Percentiles rank a stretch among this genome's conserved stretches.
These are phyloP conservation scores for Fusarium sp. DNA, from an alignment of 2,329 filamentous ascomycete species.

Conservation along the genomic window DNA sequence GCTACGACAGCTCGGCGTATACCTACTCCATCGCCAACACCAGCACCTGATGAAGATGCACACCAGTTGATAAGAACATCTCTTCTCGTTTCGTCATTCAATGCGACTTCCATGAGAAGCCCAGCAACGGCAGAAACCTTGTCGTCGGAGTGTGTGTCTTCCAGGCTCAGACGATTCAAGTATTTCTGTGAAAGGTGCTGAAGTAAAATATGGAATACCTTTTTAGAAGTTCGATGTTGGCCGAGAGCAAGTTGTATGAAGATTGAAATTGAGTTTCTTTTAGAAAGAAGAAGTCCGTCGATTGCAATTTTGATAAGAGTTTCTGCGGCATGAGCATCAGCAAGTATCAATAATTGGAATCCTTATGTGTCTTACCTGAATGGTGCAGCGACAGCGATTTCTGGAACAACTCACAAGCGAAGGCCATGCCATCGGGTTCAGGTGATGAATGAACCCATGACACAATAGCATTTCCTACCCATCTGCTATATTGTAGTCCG, in stretches of 20 bases:
- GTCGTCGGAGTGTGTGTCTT: slow-evolving; percentile 45
- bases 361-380: slow-evolving; percentile 59
- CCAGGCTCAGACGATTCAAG: slow-evolving; percentile 50
- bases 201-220: slow-evolving; percentile 42
- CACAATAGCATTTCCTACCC: slow-evolving; percentile 75
- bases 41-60: slow-evolving; percentile 69
- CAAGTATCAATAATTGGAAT: neutral
- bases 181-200: slow-evolving; percentile 58
- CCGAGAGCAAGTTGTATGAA: slow-evolving; percentile 48
- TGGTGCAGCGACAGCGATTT: slow-evolving; percentile 78
- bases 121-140: slow-evolving; percentile 67
- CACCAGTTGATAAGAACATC: slow-evolving; percentile 72
- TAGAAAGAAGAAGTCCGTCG: slow-evolving; percentile 51
- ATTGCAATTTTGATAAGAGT: slow-evolving; percentile 50
- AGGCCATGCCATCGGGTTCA: slow-evolving; percentile 51
- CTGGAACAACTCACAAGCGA: slow-evolving; percentile 60
- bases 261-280: slow-evolving; percentile 18
- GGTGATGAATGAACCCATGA: slow-evolving; percentile 51
- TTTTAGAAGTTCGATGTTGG: slow-evolving; percentile 42
- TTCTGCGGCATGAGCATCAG: slow-evolving; percentile 47
- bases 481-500: slow-evolving; percentile 71
- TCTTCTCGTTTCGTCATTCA: slow-evolving; percentile 58
- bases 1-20: slow-evolving; percentile 74
- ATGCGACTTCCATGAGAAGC: slow-evolving; percentile 62
- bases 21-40: slow-evolving; percentile 69